phyloP scores from a whole-genome alignment of 78 protist genomes.

The slime mould (Dictyostelium discoideum) region dicty_2.7 NC_007088.5:1789501-1790000 shows the following conservation, averaged over 20 bases:
- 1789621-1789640: constrained; percentile 83
- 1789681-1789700: constrained; percentile 52
- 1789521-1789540: constrained; percentile 77
- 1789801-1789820: not conserved
- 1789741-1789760: constrained; percentile 55
- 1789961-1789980: not conserved
- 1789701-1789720: constrained; percentile 75
- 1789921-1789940: not conserved
- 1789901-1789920: not conserved
- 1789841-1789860: not conserved
- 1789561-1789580: constrained; percentile 80
- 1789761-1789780: constrained; percentile 52
- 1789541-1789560: constrained; percentile 74
- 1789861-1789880: not conserved
- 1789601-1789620: constrained; percentile 55
- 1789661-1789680: constrained; percentile 79
- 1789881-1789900: not conserved
- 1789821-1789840: not conserved
- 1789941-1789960: not conserved
- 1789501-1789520: constrained; percentile 76
- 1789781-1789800: constrained; percentile 11
- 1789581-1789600: constrained; percentile 82
- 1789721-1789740: constrained; percentile 83
- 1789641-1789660: constrained; percentile 77
- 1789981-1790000: not conserved